phyloP scores from a whole-genome alignment of 140 eudicot genomes.

The Stevia rebaudiana region DNA sequence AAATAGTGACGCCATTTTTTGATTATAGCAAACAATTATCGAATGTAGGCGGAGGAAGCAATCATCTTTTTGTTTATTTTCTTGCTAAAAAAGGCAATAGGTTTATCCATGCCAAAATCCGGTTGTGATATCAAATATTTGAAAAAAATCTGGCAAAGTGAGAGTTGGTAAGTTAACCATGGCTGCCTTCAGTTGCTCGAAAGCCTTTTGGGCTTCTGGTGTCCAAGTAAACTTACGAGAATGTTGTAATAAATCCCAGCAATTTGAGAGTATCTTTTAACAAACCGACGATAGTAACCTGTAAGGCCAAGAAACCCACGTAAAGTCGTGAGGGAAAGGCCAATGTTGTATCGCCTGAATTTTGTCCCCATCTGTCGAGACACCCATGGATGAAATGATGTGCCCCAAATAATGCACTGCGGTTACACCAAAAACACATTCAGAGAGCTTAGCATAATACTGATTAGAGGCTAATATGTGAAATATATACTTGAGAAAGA shows the following conservation, averaged over 20 bases:
- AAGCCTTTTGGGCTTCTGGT: not conserved
- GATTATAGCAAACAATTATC: not conserved
- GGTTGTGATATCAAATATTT: not conserved
- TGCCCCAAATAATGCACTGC: not conserved
- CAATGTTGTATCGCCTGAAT: not conserved
- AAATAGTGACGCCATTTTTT: constrained; percentile 5
- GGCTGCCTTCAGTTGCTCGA: not conserved
- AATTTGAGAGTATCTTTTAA: not conserved
- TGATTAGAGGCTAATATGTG: not conserved
- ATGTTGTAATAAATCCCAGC: not conserved
- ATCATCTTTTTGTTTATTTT: not conserved
- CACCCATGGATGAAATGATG: not conserved
- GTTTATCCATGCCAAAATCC: not conserved
- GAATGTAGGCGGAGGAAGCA: not conserved
- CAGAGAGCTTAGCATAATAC: not conserved
- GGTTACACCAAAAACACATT: not conserved
- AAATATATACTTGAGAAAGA: not conserved
- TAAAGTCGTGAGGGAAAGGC: not conserved
- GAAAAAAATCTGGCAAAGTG: not conserved
- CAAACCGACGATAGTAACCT: not conserved
- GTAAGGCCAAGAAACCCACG: not conserved
- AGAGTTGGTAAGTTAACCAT: not conserved
- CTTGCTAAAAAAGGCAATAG: not conserved
- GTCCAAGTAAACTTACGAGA: not conserved
- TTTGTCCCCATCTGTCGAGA: not conserved